A percentile compares a stretch with the other conserved stretches of the same genome.
phyloP scores from a whole-genome alignment of 2,329 filamentous ascomycete genomes.

The Nemania diffusa region DNA sequence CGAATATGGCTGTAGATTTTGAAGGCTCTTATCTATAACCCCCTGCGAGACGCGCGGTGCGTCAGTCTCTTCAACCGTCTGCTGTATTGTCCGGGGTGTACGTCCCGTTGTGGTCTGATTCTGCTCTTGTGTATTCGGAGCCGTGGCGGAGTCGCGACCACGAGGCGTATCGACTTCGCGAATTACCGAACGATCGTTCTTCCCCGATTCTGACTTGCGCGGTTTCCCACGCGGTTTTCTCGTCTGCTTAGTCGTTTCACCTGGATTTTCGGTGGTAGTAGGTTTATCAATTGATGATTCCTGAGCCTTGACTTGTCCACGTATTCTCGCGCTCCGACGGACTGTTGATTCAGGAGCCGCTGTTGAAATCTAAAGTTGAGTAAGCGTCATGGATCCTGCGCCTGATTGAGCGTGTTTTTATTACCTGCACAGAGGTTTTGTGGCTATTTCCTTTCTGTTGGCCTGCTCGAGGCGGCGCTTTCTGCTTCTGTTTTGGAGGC shows the following conservation, averaged over 20 bases:
- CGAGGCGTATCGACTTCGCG: slow-evolving; percentile 5
- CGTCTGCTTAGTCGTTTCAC: not conserved
- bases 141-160: not conserved
- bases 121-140: not conserved
- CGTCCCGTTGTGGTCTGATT: not conserved
- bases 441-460: not conserved
- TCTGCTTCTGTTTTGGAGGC: slow-evolving; percentile 5
- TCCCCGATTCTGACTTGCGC: not conserved
- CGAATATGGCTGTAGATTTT: slow-evolving; percentile 9
- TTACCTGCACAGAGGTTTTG: not conserved
- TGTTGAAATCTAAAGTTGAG: slow-evolving; percentile 4
- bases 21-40: not conserved
- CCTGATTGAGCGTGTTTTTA: not conserved
- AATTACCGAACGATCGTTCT: not conserved
- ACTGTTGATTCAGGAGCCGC: slow-evolving; percentile 1
- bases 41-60: not conserved
- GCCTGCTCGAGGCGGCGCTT: slow-evolving; percentile 9
- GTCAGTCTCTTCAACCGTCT: not conserved
- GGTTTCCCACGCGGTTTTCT: not conserved
- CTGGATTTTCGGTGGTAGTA: not conserved
- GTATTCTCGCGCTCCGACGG: slow-evolving; percentile 16
- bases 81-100: not conserved
- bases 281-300: not conserved
- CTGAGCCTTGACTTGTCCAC: not conserved
- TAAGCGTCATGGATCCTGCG: slow-evolving; percentile 2